A percentile compares a stretch with the other conserved stretches of the same genome.
phyloP scores from a whole-genome alignment of 805 yeast genomes.

The Starmerella riodocensis region DNA sequence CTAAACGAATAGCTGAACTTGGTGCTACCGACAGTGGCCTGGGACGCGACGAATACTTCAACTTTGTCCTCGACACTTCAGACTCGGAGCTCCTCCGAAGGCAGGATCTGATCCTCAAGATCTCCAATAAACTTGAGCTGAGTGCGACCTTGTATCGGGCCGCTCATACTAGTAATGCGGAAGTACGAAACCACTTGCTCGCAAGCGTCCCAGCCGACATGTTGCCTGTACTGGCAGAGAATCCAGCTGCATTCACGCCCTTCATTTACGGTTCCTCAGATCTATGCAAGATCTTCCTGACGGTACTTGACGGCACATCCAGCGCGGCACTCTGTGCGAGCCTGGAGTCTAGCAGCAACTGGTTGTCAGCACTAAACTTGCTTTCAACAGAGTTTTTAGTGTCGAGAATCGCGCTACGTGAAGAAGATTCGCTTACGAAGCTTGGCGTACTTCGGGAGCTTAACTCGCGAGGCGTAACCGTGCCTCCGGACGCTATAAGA shows the following conservation, averaged over 20 bases:
- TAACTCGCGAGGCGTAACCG: not conserved
- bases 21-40: not conserved
- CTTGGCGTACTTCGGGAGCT: not conserved
- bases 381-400: constrained; percentile 12
- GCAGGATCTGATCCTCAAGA: constrained; percentile 19
- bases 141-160: constrained; percentile 19
- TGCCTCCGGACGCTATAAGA: not conserved
- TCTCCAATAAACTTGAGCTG: constrained; percentile 18
- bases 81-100: constrained; percentile 10
- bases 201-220: constrained; percentile 18
- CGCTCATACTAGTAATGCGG: not conserved
- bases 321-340: constrained; percentile 6
- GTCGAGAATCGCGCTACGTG: not conserved
- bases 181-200: constrained; percentile 14
- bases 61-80: constrained; percentile 19
- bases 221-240: constrained; percentile 2
- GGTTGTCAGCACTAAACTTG: constrained; percentile 16
- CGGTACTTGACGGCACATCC: constrained; percentile 1
- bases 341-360: constrained; percentile 9
- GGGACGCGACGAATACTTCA: constrained; percentile 17
- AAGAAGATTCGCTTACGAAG: not conserved
- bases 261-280: constrained; percentile 3
- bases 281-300: constrained; percentile 5
- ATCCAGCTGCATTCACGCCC: constrained; percentile 7
- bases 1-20: constrained; percentile 1